phyloP scores from a whole-genome alignment of 805 yeast species.

The Candida lessepsii region DNA sequence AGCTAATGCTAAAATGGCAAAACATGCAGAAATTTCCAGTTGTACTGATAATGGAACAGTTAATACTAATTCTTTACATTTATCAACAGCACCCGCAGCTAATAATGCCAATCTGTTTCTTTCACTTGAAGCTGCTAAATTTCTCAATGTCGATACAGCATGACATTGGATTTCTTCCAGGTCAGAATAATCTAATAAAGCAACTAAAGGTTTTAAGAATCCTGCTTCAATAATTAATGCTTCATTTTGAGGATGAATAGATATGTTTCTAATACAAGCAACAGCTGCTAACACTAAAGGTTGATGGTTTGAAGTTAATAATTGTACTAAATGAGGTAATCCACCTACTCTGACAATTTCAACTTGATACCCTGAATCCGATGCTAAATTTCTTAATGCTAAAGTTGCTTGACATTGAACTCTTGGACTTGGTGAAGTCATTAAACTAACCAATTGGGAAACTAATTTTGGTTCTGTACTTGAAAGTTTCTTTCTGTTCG shows the following conservation, averaged over 20 bases:
- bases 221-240: slow-evolving; percentile 96
- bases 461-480: slow-evolving; percentile 93
- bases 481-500: slow-evolving; percentile 81
- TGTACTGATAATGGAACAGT: slow-evolving; percentile 89
- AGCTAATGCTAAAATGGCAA: slow-evolving; percentile 94
- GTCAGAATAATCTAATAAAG: slow-evolving; percentile 76
- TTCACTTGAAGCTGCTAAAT: slow-evolving; percentile 93
- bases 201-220: slow-evolving; percentile 85
- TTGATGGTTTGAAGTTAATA: slow-evolving; percentile 84
- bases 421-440: slow-evolving; percentile 91
- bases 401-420: slow-evolving; percentile 98
- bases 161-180: slow-evolving; percentile 98
- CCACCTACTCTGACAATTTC: slow-evolving; percentile 97
- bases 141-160: slow-evolving; percentile 93
- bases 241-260: slow-evolving; percentile 95
- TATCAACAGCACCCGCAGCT: slow-evolving; percentile 93
- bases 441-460: slow-evolving; percentile 77
- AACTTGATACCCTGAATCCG: slow-evolving; percentile 92
- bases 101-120: slow-evolving; percentile 86
- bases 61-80: slow-evolving; percentile 84
- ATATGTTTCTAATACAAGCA: slow-evolving; percentile 95
- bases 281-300: slow-evolving; percentile 95
- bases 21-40: slow-evolving; percentile 94
- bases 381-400: slow-evolving; percentile 92
- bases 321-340: slow-evolving; percentile 84